A percentile compares a stretch with the other conserved stretches of the same genome.
Evolutionary conservation across 2,329 filamentous ascomycete genomes (phyloP).

Genomic region (Colletotrichum agaves): DNA sequence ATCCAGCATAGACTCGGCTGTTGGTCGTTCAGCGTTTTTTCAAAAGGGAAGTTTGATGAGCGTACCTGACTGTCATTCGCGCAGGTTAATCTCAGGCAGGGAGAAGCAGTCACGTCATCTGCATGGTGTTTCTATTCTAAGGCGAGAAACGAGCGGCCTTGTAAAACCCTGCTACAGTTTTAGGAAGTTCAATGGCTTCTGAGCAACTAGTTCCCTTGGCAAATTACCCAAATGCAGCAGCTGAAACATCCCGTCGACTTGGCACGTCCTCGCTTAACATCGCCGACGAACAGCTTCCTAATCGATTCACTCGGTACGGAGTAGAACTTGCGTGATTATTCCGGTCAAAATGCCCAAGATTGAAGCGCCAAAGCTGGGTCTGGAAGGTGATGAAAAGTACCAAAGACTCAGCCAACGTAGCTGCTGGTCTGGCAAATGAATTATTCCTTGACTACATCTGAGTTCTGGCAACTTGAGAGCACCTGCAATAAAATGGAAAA

Average conservation of each 20-base stretch:
- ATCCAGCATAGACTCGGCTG: slow-evolving; percentile 30
- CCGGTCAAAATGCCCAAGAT: no score
- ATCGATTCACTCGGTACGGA: neutral
- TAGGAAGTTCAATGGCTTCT: slow-evolving; percentile 15
- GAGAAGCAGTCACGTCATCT: neutral
- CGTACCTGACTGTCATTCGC: neutral
- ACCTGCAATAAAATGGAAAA: no score
- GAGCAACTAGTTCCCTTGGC: slow-evolving; percentile 1
- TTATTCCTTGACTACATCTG: no score
- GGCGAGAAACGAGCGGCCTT: neutral
- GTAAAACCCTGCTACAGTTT: neutral
- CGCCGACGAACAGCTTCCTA: neutral
- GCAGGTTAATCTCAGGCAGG: no score
- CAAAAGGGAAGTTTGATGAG: neutral
- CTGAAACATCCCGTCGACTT: neutral
- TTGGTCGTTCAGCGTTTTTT: slow-evolving; percentile 1
- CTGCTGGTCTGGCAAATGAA: no score
- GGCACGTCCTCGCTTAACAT: slow-evolving; percentile 4
- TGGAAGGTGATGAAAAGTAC: no score
- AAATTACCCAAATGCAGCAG: neutral
- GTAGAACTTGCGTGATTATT: no score
- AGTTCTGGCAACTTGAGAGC: no score
- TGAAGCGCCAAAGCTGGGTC: no score
- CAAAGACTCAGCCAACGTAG: no score
- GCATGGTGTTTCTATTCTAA: neutral